Percentiles rank a stretch among this genome's conserved stretches.
Conservation (phyloP, 768 basidiomycete species). For the Mrakia gelida region DNA sequence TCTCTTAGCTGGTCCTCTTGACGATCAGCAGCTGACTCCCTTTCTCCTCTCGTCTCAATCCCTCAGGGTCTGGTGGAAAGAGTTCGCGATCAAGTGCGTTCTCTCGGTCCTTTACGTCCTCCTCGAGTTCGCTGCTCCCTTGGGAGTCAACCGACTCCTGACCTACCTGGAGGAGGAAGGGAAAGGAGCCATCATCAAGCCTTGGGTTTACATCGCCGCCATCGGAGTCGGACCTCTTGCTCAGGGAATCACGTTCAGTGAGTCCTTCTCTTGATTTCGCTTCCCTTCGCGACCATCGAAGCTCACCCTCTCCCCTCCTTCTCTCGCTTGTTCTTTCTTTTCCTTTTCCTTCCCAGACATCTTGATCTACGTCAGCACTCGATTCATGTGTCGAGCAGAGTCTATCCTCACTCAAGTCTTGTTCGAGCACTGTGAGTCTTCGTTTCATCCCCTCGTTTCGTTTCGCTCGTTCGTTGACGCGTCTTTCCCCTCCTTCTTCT, state of each 20-base stretch:
- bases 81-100: constrained; percentile 34
- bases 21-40: too few species aligned
- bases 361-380: constrained; percentile 43
- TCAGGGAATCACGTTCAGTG: constrained; percentile 37
- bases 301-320: neutral
- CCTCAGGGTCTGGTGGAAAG: constrained; percentile 38
- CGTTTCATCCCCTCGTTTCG: neutral
- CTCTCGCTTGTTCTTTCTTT: neutral
- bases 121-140: constrained; percentile 47
- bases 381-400: constrained; percentile 53
- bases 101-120: constrained; percentile 36
- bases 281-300: too few species aligned
- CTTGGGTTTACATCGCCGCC: constrained; percentile 69
- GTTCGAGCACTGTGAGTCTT: constrained; percentile 59
- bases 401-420: constrained; percentile 60
- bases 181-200: constrained; percentile 52
- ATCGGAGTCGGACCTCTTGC: constrained; percentile 49
- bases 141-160: constrained; percentile 31
- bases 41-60: too few species aligned
- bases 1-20: too few species aligned
- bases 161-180: constrained; percentile 56
- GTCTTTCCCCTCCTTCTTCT: neutral
- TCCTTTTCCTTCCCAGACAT: neutral
- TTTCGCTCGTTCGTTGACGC: neutral
- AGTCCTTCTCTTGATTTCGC: too few species aligned